Conservation (phyloP, 2,329 filamentous ascomycete genomes). For the Celoporthe dispersa region DNA sequence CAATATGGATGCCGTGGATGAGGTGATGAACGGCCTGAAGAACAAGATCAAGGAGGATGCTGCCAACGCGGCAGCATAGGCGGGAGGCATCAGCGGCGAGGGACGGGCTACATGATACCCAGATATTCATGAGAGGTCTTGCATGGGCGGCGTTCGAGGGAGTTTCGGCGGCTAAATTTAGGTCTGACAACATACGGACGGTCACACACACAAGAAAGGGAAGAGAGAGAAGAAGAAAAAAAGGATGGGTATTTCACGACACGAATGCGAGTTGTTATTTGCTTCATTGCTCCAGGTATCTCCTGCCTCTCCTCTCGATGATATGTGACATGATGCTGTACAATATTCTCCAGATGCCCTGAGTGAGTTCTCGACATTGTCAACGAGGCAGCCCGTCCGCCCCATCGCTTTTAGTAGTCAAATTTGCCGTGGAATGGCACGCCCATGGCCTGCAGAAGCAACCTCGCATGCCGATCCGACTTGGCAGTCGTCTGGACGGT, state of each 20-base stretch:
- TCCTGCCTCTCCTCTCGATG: constrained; percentile 9
- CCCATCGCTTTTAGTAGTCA: constrained; percentile 52
- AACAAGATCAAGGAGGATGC: constrained; percentile 49
- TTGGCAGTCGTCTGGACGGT: constrained; percentile 83
- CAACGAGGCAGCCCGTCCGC: constrained; percentile 17
- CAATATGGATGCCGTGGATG: constrained; percentile 87
- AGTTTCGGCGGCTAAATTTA: constrained; percentile 11
- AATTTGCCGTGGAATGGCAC: constrained; percentile 74
- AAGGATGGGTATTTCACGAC: constrained; percentile 10
- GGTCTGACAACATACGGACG: constrained; percentile 5
- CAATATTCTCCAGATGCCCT: constrained; percentile 22
- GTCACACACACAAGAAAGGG: constrained; percentile 1
- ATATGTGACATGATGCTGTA: constrained; percentile 29
- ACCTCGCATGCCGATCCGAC: constrained; percentile 81
- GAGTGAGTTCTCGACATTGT: constrained; percentile 27
- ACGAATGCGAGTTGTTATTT: constrained; percentile 24
- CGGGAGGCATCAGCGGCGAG: background rate
- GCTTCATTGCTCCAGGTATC: constrained; percentile 11
- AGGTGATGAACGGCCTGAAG: constrained; percentile 70
- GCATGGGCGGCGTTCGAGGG: constrained; percentile 46
- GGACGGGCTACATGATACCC: constrained; percentile 23
- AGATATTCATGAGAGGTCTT: constrained; percentile 26
- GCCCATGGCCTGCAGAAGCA: constrained; percentile 74
- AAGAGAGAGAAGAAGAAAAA: background rate
- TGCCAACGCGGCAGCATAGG: constrained; percentile 26